Percentiles rank a stretch among this genome's conserved stretches.
Evolutionary conservation across 352 stramenopile genomes (phyloP).

Genomic region (Globisporangium parvum): DNA sequence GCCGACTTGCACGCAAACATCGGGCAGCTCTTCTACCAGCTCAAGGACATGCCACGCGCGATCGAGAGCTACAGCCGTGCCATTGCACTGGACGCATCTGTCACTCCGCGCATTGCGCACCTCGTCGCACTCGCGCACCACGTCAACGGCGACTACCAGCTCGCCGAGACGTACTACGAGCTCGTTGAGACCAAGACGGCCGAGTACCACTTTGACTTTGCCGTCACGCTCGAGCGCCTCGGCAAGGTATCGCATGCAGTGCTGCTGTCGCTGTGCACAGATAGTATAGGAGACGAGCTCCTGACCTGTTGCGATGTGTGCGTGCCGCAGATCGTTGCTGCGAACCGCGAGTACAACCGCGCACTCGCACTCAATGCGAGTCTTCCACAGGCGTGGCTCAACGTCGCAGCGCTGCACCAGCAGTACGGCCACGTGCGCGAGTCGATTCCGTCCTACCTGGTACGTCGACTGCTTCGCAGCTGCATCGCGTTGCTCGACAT

Average conservation of each 20-base stretch:
- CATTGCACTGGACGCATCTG: constrained; percentile 11
- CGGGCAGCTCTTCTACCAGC: constrained; percentile 26
- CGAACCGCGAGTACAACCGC: constrained; percentile 34
- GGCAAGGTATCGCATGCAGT: constrained; percentile 23
- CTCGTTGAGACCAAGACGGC: constrained; percentile 18
- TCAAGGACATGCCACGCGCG: constrained; percentile 13
- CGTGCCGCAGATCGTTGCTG: constrained; percentile 28
- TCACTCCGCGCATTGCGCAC: constrained; percentile 14
- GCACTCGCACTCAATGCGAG: constrained; percentile 27
- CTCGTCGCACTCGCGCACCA: constrained; percentile 34
- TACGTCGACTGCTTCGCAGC: constrained; percentile 3
- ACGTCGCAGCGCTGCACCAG: constrained; percentile 65
- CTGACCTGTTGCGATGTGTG: not conserved
- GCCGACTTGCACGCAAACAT: constrained; percentile 21
- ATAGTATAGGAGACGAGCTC: no score
- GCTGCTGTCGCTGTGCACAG: no score
- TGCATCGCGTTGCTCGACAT: not conserved
- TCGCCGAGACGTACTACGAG: constrained; percentile 26
- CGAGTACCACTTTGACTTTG: constrained; percentile 47
- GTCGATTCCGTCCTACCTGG: constrained; percentile 48
- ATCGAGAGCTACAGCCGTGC: constrained; percentile 13
- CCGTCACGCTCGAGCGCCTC: constrained; percentile 34
- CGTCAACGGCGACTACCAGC: constrained; percentile 18
- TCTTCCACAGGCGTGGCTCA: constrained; percentile 39
- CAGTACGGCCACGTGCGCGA: constrained; percentile 41